Base-by-base conservation (phyloP, 176 grass and related monocot genomes). In the Lolium perenne region DNA sequence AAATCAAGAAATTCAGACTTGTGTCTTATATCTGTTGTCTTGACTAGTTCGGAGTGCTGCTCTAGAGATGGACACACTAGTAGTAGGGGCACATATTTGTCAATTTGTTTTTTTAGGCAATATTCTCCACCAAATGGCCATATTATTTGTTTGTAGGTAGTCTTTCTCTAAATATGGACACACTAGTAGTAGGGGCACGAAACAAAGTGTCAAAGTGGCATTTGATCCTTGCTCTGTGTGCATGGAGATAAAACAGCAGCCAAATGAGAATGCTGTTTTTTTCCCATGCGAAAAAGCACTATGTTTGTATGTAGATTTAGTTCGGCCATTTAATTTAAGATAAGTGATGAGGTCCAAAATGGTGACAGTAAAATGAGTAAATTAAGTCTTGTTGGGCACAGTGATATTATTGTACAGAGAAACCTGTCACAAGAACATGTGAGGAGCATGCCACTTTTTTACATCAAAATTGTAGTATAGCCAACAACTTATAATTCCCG, bases 261-360 rank as follows among this genome's bases (percentile, higher is more conserved):
- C 40, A 41, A 41, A 41, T 41, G 40, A 41, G 40, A 41, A 41
- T 41, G 40, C 40, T 41, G 40, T 41, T 41, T 41, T 41, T 41
- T 41, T 41, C 5, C 40, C 40, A 41, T 6, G 40, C 40, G 40
- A 41, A 41, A 41, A 41, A 41, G 40, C 40, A 41, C 40, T 41
- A 4, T 41, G 40, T 41, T 41, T 41, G 25, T 56, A 68, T 41
- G 48, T 23, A 41, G 23, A 48, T 59, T 64, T 17, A 38, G 50
- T 62, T 63, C 41, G 1, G 50, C 47, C 45, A 51, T 26, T 66
- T 76, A 66, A 51, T 45, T 67, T 77, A 77, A 85, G 23, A 85
- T 67, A 68, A 29, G 61, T 46, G 18, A 68, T 66, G 13, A 40
- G 29, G 2, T 85, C 29, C 20, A 54, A 13, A 54, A 54, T 54